Conservation (phyloP, 176 grass and related monocot species). For the Eleusine coracana region DNA sequence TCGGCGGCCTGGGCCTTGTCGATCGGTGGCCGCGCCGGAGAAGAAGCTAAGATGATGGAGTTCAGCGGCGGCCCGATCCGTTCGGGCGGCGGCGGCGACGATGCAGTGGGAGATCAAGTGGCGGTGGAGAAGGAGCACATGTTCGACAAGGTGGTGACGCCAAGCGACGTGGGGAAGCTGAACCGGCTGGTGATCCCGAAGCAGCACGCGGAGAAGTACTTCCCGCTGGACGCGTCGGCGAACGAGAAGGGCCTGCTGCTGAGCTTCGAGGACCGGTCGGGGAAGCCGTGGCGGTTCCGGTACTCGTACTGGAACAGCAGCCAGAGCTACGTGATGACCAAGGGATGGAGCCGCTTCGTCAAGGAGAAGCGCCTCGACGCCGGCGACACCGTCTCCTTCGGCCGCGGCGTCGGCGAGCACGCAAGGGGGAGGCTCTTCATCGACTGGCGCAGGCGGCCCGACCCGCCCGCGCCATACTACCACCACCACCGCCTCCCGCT, state of each 20-base stretch:
- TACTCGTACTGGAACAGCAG: constrained; percentile 99
- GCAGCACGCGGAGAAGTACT: constrained; percentile 98
- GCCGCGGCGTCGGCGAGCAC: constrained; percentile 77
- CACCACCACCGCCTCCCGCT: constrained; percentile 47
- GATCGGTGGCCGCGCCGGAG: not conserved
- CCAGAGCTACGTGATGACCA: constrained; percentile 99
- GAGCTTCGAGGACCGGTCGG: constrained; percentile 90
- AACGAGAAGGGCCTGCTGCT: constrained; percentile 84
- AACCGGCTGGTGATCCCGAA: constrained; percentile 99
- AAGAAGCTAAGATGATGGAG: constrained; percentile 25
- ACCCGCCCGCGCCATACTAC: constrained; percentile 29
- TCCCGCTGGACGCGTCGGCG: constrained; percentile 75
- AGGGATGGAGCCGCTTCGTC: constrained; percentile 99
- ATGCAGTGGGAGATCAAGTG: not conserved
- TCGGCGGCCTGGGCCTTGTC: not conserved
- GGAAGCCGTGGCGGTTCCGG: constrained; percentile 96
- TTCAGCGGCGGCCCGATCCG: constrained; percentile 40
- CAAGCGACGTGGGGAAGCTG: constrained; percentile 98
- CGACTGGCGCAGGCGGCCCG: constrained; percentile 79
- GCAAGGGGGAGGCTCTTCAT: constrained; percentile 76
- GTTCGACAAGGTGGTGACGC: constrained; percentile 99
- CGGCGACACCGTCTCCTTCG: constrained; percentile 94
- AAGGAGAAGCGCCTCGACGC: constrained; percentile 98
- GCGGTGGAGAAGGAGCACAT: constrained; percentile 91
- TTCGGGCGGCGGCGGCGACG: constrained; percentile 20